phyloP scores from a whole-genome alignment of 1,139 yeast species.

The Saccharomyces hybrid region DNA sequence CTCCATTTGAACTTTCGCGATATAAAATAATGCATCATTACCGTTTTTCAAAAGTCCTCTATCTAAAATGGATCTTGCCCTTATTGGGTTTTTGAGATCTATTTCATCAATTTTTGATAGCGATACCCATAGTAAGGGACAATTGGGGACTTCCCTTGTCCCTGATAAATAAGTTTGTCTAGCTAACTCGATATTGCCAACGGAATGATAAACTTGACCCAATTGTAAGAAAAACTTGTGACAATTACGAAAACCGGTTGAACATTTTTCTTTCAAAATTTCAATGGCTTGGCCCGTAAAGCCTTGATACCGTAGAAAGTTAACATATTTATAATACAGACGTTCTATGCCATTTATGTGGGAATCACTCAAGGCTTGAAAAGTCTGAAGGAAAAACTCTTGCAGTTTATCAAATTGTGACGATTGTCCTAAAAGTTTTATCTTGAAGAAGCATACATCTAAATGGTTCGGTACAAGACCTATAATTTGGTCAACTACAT shows the following conservation, averaged over 20 bases:
- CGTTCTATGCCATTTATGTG: conserved; percentile 38
- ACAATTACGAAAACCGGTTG: conserved; percentile 13
- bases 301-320: conserved; percentile 41
- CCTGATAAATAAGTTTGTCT: conserved; percentile 45
- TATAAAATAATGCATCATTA: conserved; percentile 41
- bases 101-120: conserved; percentile 45
- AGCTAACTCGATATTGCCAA: conserved; percentile 35
- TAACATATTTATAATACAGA: conserved; percentile 58
- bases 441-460: conserved; percentile 61
- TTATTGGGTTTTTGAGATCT: conserved; percentile 36
- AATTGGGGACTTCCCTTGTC: conserved; percentile 39
- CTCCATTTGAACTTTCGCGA: conserved; percentile 54
- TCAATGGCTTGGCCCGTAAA: conserved; percentile 34
- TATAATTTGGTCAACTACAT: conserved; percentile 44
- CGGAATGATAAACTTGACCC: conserved; percentile 18
- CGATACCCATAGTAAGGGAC: conserved; percentile 47
- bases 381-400: conserved; percentile 39
- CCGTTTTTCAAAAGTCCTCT: conserved; percentile 52
- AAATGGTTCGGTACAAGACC: conserved; percentile 39
- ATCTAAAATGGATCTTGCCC: conserved; percentile 70
- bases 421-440: conserved; percentile 50
- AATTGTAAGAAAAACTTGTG: conserved; percentile 21
- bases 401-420: conserved; percentile 37
- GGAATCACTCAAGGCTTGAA: conserved; percentile 13
- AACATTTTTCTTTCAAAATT: conserved; percentile 38